Base-by-base conservation (phyloP, 108 stramenopile species). In the Cyclotella cryptica region DNA sequence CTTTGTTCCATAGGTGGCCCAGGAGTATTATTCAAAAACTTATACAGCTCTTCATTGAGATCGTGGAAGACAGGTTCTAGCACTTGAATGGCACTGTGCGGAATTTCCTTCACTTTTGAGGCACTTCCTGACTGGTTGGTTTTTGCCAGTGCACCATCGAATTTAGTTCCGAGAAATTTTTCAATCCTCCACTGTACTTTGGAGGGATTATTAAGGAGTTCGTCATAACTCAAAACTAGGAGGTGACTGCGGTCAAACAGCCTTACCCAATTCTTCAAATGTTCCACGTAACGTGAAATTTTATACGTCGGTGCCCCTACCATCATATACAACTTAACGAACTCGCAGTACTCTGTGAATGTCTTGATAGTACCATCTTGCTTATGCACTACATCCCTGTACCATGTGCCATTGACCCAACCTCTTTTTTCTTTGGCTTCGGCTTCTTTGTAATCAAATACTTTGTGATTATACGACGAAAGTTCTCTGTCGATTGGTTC, bases 221-320 rank as follows among this genome's bases (percentile, higher is more conserved):
- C 77, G 40, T 71, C 70, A 46, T 78, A 78, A 30, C 35, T 71
- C 43, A 78, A 66, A 42, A 78, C 54, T 10, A 78, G 46, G n/a
- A 78, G 43, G 26, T 71, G 77, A 7, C 42, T 24, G 24, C 77
- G 58, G 45, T 49, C 42, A 44, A 79, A 79, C 35, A 59, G 15
- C 2, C 22, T 51, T 12, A 60, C 22, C 79, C 79, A 80, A 41
- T 22, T 21, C 49, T 58, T 66, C 30, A 80, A 55, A 42, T 71
- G 57, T 27, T 74, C 61, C 15, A 52, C 66, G 42, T 80, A 80
- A 21, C 27, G 46, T n/a, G 60, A 62, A 10, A 45, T 39, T 17
- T 29, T 39, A n/a, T 61, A 22, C 2, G n/a, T 45, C 11, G 43
- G 41, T 1, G 10, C 24, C 19, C 12, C 29, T 15, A n/a, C 13